A percentile compares a stretch with the other conserved stretches of the same genome.
Evolutionary conservation across 345 rosid species (phyloP).

Genomic region (Murraya koenigii): DNA sequence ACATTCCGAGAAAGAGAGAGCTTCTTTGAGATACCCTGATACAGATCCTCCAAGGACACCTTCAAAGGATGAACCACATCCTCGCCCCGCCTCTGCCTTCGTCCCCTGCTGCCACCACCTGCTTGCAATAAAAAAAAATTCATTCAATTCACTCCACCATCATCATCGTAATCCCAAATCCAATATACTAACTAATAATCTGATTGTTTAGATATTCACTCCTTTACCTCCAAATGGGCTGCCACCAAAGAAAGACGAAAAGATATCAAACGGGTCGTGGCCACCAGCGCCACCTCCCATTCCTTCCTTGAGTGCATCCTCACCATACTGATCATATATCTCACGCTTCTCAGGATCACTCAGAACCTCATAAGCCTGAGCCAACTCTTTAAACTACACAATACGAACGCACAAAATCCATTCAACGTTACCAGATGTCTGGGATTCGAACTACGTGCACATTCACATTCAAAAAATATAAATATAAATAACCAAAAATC

Average conservation of each 20-base stretch:
- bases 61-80: slow-evolving; percentile 81
- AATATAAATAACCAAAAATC: neutral
- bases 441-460: neutral
- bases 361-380: slow-evolving; percentile 84
- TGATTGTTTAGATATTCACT: neutral
- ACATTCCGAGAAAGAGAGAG: slow-evolving; percentile 79
- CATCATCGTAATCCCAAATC: neutral
- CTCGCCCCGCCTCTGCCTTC: slow-evolving; percentile 91
- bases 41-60: slow-evolving; percentile 78
- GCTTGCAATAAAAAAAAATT: slow-evolving; percentile 1
- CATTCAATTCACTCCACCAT: neutral
- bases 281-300: slow-evolving; percentile 68
- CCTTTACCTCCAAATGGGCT: slow-evolving; percentile 62
- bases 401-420: neutral
- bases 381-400: slow-evolving; percentile 84
- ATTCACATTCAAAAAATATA: neutral
- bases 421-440: neutral
- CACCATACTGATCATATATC: slow-evolving; percentile 86
- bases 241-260: slow-evolving; percentile 78
- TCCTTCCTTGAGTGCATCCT: slow-evolving; percentile 95
- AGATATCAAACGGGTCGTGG: slow-evolving; percentile 87
- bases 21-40: slow-evolving; percentile 75
- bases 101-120: slow-evolving; percentile 70
- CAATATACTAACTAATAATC: neutral
- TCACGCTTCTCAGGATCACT: slow-evolving; percentile 92